A percentile compares a stretch with the other conserved stretches of the same genome.
These are phyloP conservation scores for Diutina mesorugosa DNA, from an alignment of 1,139 yeast genomes.

Conservation along the genomic window DNA sequence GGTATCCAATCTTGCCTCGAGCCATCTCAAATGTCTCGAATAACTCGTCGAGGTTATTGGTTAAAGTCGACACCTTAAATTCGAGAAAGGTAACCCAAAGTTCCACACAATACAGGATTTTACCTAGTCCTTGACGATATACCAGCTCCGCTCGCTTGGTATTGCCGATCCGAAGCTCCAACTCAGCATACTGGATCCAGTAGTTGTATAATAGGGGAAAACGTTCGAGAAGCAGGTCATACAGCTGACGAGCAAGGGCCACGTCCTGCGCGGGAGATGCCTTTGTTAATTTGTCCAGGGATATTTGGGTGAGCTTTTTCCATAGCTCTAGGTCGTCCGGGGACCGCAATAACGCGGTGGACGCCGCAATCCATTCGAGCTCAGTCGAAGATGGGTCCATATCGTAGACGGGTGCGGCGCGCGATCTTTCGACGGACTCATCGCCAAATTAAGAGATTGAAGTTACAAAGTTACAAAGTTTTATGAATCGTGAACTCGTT, in stretches of 20 bases:
- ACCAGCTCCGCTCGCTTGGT: constrained; percentile 34
- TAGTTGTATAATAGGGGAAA: constrained; percentile 60
- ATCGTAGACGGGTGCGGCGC: neutral
- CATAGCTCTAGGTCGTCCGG: neutral
- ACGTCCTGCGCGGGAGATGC: neutral
- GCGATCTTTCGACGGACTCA: neutral
- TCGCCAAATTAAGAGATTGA: neutral
- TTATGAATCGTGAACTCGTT: neutral
- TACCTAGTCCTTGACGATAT: constrained; percentile 40
- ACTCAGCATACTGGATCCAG: constrained; percentile 66
- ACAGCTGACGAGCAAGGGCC: neutral
- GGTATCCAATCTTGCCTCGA: constrained; percentile 50
- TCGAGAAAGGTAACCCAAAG: constrained; percentile 65
- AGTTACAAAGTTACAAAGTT: no score
- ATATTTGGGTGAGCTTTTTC: neutral
- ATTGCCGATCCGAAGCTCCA: constrained; percentile 51
- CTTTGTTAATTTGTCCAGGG: neutral
- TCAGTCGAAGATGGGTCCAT: neutral
- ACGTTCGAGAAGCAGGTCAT: neutral
- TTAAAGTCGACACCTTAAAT: constrained; percentile 34
- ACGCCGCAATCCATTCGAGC: neutral
- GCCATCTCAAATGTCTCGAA: constrained; percentile 48
- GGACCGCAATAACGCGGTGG: neutral
- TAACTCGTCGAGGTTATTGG: constrained; percentile 18
- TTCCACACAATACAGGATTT: constrained; percentile 44